Conservation (phyloP, 352 stramenopile genomes). For the Pythium insidiosum region DNA sequence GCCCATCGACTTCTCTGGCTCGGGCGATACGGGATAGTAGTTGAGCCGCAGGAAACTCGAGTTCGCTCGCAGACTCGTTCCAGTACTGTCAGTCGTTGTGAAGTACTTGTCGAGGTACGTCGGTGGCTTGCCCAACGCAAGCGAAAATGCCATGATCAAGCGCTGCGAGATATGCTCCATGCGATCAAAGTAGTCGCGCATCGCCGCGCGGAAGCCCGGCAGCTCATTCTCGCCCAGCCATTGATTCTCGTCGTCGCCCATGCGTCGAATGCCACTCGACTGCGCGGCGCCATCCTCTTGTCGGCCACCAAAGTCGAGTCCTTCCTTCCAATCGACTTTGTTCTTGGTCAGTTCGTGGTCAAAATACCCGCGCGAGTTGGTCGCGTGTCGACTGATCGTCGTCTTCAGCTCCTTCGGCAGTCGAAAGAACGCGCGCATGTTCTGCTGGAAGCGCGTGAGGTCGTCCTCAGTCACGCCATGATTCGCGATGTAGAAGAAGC, state of each 20-base stretch:
- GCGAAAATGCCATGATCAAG: constrained; percentile 47
- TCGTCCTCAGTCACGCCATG: constrained; percentile 56
- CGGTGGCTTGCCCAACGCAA: constrained; percentile 39
- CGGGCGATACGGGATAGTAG: constrained; percentile 75
- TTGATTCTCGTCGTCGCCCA: constrained; percentile 83
- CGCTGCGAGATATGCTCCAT: constrained; percentile 49
- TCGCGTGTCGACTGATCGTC: constrained; percentile 48
- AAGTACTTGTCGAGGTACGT: constrained; percentile 60
- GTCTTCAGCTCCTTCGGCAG: constrained; percentile 53
- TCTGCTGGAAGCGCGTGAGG: constrained; percentile 52
- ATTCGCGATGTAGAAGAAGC: constrained; percentile 91
- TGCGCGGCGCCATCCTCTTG: constrained; percentile 34
- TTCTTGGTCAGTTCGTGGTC: constrained; percentile 94
- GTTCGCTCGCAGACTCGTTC: constrained; percentile 31
- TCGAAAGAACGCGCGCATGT: constrained; percentile 80
- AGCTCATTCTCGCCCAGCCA: constrained; percentile 40
- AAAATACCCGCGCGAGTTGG: constrained; percentile 90
- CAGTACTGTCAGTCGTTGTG: constrained; percentile 14
- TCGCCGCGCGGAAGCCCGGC: constrained; percentile 43
- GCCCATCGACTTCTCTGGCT: constrained; percentile 39
- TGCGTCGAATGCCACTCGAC: constrained; percentile 36
- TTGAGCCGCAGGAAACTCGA: constrained; percentile 90
- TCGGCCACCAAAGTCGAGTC: constrained; percentile 54
- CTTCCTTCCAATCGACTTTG: constrained; percentile 90
- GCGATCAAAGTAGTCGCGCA: constrained; percentile 32